A percentile compares a stretch with the other conserved stretches of the same genome.
Evolutionary conservation across 75 land plant genomes (phyloP).

Genomic region (Pinus albicaulis): DNA sequence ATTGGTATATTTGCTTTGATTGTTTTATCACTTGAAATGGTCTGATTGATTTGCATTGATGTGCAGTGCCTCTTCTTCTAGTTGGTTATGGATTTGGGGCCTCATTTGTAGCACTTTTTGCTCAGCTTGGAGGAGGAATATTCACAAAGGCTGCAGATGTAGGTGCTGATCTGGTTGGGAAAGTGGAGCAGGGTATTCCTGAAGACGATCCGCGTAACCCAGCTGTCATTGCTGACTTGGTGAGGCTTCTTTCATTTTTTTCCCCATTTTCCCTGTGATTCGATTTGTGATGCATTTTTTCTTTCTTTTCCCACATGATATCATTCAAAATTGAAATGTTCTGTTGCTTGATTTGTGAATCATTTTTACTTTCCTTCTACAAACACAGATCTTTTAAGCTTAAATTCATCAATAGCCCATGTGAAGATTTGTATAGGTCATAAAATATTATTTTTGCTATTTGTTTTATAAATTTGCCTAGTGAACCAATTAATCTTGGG

Average conservation of each 20-base stretch:
- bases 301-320: background rate
- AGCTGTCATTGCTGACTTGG: slow-evolving; percentile 99
- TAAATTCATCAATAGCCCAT: background rate
- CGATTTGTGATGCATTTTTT: background rate
- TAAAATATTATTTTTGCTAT: too few species aligned
- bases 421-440: background rate
- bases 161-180: slow-evolving; percentile 99
- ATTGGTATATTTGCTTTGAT: too few species aligned
- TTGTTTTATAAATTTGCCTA: too few species aligned
- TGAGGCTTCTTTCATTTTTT: slow-evolving; percentile 12
- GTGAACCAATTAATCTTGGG: too few species aligned
- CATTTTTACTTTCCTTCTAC: background rate
- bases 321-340: background rate
- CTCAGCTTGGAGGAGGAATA: slow-evolving; percentile 99
- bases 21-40: too few species aligned
- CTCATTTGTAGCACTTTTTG: slow-evolving; percentile 98
- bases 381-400: background rate
- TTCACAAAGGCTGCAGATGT: slow-evolving; percentile 99
- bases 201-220: slow-evolving; percentile 99
- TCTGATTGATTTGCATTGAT: background rate
- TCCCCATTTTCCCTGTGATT: background rate
- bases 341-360: background rate
- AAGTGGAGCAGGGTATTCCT: slow-evolving; percentile 99
- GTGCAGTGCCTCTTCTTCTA: slow-evolving; percentile 93
- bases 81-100: slow-evolving; percentile 99